phyloP scores from a whole-genome alignment of 495 filamentous ascomycete genomes.

The Annulohypoxylon stygium region DNA sequence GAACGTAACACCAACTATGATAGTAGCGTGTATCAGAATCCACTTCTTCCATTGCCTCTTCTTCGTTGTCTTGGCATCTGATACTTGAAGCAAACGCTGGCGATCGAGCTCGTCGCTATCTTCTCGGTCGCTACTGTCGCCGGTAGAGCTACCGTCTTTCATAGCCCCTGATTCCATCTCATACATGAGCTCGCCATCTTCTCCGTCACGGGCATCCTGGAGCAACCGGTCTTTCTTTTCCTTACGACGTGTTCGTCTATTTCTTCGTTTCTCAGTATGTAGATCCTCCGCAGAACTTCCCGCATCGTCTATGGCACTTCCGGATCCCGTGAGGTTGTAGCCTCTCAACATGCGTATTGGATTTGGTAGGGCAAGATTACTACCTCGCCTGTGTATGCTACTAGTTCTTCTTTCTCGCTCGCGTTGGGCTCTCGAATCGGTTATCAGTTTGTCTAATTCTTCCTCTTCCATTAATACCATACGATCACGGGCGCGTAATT shows the following conservation, averaged over 20 bases:
- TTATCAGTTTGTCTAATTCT: constrained; percentile 84
- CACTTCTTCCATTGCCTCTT: constrained; percentile 62
- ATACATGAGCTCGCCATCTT: constrained; percentile 84
- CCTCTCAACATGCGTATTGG: constrained; percentile 58
- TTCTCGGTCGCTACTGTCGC: constrained; percentile 67
- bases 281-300: constrained; percentile 52
- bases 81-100: constrained; percentile 58
- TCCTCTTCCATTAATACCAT: constrained; percentile 90
- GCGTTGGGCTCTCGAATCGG: constrained; percentile 58
- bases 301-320: constrained; percentile 49
- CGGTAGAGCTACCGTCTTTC: constrained; percentile 71
- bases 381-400: constrained; percentile 61
- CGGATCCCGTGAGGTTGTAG: constrained; percentile 52
- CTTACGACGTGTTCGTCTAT: constrained; percentile 58
- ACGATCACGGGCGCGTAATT: constrained; percentile 77
- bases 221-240: constrained; percentile 63
- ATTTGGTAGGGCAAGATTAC: constrained; percentile 61
- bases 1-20: constrained; percentile 65
- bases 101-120: constrained; percentile 68
- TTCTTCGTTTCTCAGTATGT: constrained; percentile 65
- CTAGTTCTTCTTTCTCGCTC: constrained; percentile 65
- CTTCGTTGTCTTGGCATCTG: constrained; percentile 59
- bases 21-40: constrained; percentile 66
- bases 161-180: constrained; percentile 88
- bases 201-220: constrained; percentile 65